Evolutionary conservation across 225 moss, liverwort and hornwort genomes (phyloP).

Genomic region (Thuidium tamariscinum): DNA sequence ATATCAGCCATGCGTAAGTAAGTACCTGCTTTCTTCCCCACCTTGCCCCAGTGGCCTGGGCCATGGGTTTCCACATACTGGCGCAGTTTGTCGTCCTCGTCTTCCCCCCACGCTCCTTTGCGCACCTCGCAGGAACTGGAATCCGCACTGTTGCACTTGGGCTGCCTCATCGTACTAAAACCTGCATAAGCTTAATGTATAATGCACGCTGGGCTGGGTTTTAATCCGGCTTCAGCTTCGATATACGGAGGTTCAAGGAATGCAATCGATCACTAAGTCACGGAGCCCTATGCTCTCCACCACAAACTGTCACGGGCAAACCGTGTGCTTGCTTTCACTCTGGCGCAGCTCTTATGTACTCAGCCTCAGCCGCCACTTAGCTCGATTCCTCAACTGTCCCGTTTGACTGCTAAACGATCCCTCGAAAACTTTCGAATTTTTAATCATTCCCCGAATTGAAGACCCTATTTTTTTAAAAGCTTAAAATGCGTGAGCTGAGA

Average conservation of each 20-base stretch:
- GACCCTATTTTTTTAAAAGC: too few species aligned
- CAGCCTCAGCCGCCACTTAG: neutral
- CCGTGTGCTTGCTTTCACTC: neutral
- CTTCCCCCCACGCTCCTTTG: conserved; percentile 3
- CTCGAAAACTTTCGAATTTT: neutral
- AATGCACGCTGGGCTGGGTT: too few species aligned
- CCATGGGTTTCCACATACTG: neutral
- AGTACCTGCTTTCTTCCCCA: conserved; percentile 1
- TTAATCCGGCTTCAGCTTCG: too few species aligned
- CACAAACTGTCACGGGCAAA: neutral
- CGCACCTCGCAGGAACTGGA: neutral
- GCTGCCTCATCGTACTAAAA: neutral
- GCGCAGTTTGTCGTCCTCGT: neutral
- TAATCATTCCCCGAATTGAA: neutral
- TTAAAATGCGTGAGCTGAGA: too few species aligned
- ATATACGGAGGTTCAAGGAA: too few species aligned
- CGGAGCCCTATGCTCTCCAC: neutral
- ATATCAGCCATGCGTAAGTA: too few species aligned
- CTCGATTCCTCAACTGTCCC: neutral
- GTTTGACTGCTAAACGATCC: neutral
- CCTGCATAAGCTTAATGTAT: too few species aligned
- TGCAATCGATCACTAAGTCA: too few species aligned
- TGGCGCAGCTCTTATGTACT: neutral
- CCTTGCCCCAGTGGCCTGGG: neutral
- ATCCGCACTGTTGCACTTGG: neutral